Evolutionary conservation across 768 basidiomycete species (phyloP), one percentile per base, ranked within the genome.

Genomic region (Xanthoconium stramineum): DNA sequence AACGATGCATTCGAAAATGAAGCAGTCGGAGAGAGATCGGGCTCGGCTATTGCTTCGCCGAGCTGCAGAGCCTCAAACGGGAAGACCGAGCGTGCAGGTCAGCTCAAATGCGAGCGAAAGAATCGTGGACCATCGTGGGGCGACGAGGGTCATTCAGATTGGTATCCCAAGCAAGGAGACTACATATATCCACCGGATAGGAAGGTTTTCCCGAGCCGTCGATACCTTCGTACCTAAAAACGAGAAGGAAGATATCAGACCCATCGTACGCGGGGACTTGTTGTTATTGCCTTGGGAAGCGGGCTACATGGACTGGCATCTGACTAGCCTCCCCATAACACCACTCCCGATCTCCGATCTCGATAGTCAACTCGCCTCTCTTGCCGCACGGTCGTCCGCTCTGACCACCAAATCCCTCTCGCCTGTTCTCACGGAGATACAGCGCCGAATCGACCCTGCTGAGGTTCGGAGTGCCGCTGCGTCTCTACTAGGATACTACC

Each of bases 71-170:
- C 46, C 30, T n/a, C 57, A 2, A 17, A 67, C 72, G 2, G 76
- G 77, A 36, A 55, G 19, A 6, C 80, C 85, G 0, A 75, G 82
- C 3, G 75, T 97, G 32, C 81, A 96, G 50, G 77, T 97, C 61
- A 89, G 86, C 5, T 94, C 92, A 1, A 94, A 96, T 61, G 85
- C 96, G 6, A 94, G 91, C 30, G 91, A 92, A 20, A 83, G 92
- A 55, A 91, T 91, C 15, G 82, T 95, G 44, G 91, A 96, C 69
- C 96, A 95, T 68, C 92, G 92, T 9, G 84, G 82, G 19, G 89
- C 94, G 20, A 91, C 91, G 0, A 85, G 94, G 38, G 89, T 95
- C 58, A 88, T 98, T 60, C 97, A 98, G 69, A 77, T 99, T 49
- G 94, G 96, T 49, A 76, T 89, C 8, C 94, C 96, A 3, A 68